These are phyloP conservation scores for Phytophthora fragariaefolia DNA, from an alignment of 352 stramenopile species.

Conservation along the genomic window DNA sequence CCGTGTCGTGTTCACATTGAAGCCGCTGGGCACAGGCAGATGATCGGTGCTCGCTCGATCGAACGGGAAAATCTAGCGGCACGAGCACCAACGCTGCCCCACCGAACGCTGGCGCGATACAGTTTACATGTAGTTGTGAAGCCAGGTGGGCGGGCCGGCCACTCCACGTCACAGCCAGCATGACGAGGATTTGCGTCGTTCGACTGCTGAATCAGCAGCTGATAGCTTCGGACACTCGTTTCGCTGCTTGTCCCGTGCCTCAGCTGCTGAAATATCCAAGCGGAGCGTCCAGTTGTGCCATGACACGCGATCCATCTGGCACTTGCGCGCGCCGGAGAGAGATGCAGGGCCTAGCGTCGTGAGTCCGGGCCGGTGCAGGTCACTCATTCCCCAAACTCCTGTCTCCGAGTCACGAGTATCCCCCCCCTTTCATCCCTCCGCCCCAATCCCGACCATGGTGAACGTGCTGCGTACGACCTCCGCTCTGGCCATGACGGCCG, in stretches of 20 bases:
- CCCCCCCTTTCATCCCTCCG: not conserved
- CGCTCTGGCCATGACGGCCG: slow-evolving; percentile 33
- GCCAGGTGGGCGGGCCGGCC: not conserved
- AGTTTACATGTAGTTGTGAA: too few relatives aligned
- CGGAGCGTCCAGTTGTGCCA: slow-evolving; percentile 21
- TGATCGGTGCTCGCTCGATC: too few relatives aligned
- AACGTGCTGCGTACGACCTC: slow-evolving; percentile 39
- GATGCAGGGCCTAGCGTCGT: too few relatives aligned
- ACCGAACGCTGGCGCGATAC: too few relatives aligned
- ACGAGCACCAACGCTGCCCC: too few relatives aligned
- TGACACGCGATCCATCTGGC: slow-evolving; percentile 28
- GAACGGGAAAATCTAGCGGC: too few relatives aligned
- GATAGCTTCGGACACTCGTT: too few relatives aligned
- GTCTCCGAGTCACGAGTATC: slow-evolving; percentile 36
- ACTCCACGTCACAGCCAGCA: slow-evolving; percentile 22
- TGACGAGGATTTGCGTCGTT: slow-evolving; percentile 18
- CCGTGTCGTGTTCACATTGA: slow-evolving; percentile 14
- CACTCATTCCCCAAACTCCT: slow-evolving; percentile 41
- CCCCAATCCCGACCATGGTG: slow-evolving; percentile 36
- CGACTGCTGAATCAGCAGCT: not conserved
- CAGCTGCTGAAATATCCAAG: slow-evolving; percentile 22
- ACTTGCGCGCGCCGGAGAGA: slow-evolving; percentile 9
- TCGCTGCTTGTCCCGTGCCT: slow-evolving; percentile 18
- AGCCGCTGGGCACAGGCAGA: not conserved
- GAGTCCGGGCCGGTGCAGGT: too few relatives aligned